Evolutionary conservation across 2,329 filamentous ascomycete genomes (phyloP), one percentile per base, ranked within the genome.

Genomic region (Xylariomycetidae sp.): DNA sequence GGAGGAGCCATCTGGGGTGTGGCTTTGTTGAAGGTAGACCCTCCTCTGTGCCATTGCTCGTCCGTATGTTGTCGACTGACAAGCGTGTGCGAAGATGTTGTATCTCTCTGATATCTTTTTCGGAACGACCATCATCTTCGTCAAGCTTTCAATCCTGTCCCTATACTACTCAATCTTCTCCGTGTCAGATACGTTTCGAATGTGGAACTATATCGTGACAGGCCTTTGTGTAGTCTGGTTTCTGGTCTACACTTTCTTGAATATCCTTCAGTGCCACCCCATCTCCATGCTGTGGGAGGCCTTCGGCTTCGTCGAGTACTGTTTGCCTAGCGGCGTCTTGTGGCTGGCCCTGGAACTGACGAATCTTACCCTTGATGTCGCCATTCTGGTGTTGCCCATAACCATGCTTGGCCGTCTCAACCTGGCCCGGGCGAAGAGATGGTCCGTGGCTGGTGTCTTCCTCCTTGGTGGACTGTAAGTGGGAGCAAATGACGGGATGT

Each of bases 221-320:
- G 8, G 13, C 9, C 8, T 13, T 16, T 30, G 27, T 16, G 16
- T 30, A 9, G 27, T 13, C 13, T 30, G 27, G 27, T 30, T 30
- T 5, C 11, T 30, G 5, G 16, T 18, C 12, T 30, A 16, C 27
- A 9, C 15, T 6, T 30, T 30, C 27, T 16, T 30, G 12, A 30
- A 30, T 34, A 45, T 70, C 5, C 68, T 72, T 38, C 69, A 70
- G 42, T 70, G 67, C 46, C 6, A 30, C 6, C 27, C 27, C 9
- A 30, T 30, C 27, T 16, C 13, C 8, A 16, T 16, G 12, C 27
- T 30, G 14, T 30, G 27, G 27, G 27, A 30, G 16, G 16, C 6
- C 12, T 30, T 30, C 13, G 27, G 13, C 16, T 15, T 16, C 8
- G 13, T 16, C 10, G 12, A 30, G 13, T 30, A 16, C 13, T 30